Evolutionary conservation across 2,329 filamentous ascomycete genomes (phyloP).

Genomic region (Diplodia sapinea): DNA sequence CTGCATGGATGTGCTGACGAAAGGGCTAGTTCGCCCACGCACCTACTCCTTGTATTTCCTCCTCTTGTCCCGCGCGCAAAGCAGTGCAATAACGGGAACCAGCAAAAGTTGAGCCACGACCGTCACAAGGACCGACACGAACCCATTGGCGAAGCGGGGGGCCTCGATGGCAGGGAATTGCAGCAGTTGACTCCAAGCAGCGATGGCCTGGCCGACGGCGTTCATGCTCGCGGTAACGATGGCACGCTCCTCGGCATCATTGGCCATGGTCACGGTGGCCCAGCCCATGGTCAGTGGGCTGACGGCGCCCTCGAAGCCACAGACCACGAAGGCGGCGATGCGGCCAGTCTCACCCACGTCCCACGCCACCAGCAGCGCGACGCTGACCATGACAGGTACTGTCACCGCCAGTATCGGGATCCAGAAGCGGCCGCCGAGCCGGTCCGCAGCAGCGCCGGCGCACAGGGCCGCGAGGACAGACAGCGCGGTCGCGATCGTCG

Average conservation of each 20-base stretch:
- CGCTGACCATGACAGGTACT: constrained; percentile 44
- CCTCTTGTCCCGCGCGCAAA: constrained; percentile 27
- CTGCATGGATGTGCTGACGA: neutral
- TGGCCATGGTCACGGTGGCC: constrained; percentile 38
- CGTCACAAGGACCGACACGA: constrained; percentile 42
- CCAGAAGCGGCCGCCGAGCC: constrained; percentile 48
- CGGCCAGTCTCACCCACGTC: constrained; percentile 48
- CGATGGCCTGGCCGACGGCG: constrained; percentile 52
- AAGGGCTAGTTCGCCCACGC: neutral
- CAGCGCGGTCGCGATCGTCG: constrained; percentile 50
- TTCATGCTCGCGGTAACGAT: constrained; percentile 54
- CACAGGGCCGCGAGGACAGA: constrained; percentile 47
- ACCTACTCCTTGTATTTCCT: constrained; percentile 10
- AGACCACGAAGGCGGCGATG: constrained; percentile 48
- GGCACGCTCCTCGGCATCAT: constrained; percentile 47
- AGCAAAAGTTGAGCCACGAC: constrained; percentile 43
- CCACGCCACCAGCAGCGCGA: constrained; percentile 46
- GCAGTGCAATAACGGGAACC: constrained; percentile 22
- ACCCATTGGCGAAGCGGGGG: constrained; percentile 43
- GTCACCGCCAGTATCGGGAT: constrained; percentile 42
- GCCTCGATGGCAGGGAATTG: constrained; percentile 48
- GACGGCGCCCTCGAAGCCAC: constrained; percentile 46
- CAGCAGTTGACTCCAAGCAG: constrained; percentile 49
- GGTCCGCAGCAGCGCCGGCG: constrained; percentile 41
- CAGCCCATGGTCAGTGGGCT: constrained; percentile 49